phyloP scores from a whole-genome alignment of 2,329 filamentous ascomycete species.

The Boeremia lycopersici region DNA sequence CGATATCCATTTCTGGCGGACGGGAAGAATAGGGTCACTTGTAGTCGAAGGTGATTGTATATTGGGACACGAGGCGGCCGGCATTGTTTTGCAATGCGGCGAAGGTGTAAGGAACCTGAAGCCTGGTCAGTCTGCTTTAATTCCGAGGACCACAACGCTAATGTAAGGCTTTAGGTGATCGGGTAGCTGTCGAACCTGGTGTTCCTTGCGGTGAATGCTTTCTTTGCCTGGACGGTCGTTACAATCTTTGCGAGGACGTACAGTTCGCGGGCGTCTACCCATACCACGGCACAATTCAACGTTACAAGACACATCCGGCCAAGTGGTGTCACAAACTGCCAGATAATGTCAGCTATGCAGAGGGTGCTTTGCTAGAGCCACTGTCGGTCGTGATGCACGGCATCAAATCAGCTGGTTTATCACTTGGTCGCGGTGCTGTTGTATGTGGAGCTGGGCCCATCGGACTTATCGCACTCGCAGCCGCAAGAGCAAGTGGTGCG shows the following conservation, averaged over 20 bases:
- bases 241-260: constrained; percentile 68
- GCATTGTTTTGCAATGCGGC: constrained; percentile 63
- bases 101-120: constrained; percentile 60
- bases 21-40: constrained; percentile 66
- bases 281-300: constrained; percentile 64
- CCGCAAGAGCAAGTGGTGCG: constrained; percentile 66
- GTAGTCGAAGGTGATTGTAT: constrained; percentile 68
- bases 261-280: constrained; percentile 67
- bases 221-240: constrained; percentile 64
- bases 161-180: constrained; percentile 55
- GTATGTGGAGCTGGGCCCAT: constrained; percentile 65
- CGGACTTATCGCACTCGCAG: constrained; percentile 66
- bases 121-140: constrained; percentile 42
- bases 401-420: constrained; percentile 60
- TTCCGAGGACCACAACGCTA: neutral
- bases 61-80: constrained; percentile 69
- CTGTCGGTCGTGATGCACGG: constrained; percentile 68
- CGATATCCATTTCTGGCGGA: constrained; percentile 72
- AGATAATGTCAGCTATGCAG: constrained; percentile 60
- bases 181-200: constrained; percentile 70
- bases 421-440: constrained; percentile 62
- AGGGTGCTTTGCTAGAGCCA: constrained; percentile 69
- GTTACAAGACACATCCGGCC: constrained; percentile 67
- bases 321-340: constrained; percentile 60
- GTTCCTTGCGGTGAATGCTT: constrained; percentile 68